Conservation (phyloP, 305 asterid species). For the Fraxinus paxiana region DNA sequence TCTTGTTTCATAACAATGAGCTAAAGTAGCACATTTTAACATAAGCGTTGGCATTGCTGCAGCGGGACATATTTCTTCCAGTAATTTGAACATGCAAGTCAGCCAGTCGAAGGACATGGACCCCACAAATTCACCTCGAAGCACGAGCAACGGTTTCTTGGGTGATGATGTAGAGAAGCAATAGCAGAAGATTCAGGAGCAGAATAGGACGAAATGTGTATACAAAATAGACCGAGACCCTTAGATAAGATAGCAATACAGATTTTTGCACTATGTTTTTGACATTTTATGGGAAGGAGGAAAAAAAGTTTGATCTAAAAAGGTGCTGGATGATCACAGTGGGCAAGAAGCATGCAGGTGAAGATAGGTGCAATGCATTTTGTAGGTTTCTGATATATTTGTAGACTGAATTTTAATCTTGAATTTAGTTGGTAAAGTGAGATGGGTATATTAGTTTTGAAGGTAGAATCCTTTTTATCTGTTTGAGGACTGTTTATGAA, state of each 20-base stretch:
- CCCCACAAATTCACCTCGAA: background rate
- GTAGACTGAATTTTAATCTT: background rate
- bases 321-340: background rate
- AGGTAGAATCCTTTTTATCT: background rate
- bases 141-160: background rate
- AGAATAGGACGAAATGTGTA: background rate
- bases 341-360: background rate
- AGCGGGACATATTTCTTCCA: conserved; percentile 34
- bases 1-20: background rate
- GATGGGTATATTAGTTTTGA: background rate
- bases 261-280: background rate
- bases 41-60: background rate
- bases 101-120: conserved; percentile 23
- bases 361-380: background rate
- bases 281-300: background rate
- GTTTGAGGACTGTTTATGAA: background rate
- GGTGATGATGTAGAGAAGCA: conserved; percentile 25
- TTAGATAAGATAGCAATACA: background rate
- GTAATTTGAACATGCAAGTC: conserved; percentile 29
- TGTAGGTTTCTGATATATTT: background rate
- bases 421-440: background rate
- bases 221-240: background rate
- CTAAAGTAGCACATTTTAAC: background rate
- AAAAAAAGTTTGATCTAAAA: background rate
- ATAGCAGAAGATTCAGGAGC: conserved; percentile 17